Percentiles rank a stretch among this genome's conserved stretches.
Conservation (phyloP, 1,284 basidiomycete species). For the Trichosporon ovoides region DNA sequence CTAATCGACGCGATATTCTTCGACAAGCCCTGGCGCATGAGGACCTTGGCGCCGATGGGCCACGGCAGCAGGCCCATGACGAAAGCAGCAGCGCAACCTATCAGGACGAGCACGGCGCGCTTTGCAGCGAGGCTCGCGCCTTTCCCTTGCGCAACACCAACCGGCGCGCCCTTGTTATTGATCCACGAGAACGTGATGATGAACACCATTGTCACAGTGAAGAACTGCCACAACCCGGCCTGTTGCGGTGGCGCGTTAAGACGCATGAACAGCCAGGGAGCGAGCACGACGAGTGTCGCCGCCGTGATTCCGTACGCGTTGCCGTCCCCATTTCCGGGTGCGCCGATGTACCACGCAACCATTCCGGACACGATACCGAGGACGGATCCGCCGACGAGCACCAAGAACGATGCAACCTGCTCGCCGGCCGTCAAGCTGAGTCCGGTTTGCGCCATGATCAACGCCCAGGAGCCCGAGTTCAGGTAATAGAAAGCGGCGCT, state of each 20-base stretch:
- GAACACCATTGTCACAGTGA: slow-evolving; percentile 40
- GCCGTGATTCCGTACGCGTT: slow-evolving; percentile 60
- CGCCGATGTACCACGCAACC: slow-evolving; percentile 56
- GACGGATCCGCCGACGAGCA: slow-evolving; percentile 54
- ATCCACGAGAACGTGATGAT: slow-evolving; percentile 62
- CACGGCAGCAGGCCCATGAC: slow-evolving; percentile 45
- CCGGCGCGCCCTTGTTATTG: slow-evolving; percentile 53
- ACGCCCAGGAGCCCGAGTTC: slow-evolving; percentile 55
- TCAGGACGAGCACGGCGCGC: slow-evolving; percentile 49
- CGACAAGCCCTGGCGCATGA: slow-evolving; percentile 38
- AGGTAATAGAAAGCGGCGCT: slow-evolving; percentile 49
- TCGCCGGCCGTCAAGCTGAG: slow-evolving; percentile 61
- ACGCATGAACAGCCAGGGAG: slow-evolving; percentile 57
- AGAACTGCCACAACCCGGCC: slow-evolving; percentile 46
- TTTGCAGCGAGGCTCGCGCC: slow-evolving; percentile 58
- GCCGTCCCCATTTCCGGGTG: slow-evolving; percentile 50
- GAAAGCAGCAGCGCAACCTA: slow-evolving; percentile 44
- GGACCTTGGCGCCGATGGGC: slow-evolving; percentile 36
- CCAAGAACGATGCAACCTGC: slow-evolving; percentile 57
- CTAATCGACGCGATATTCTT: slow-evolving; percentile 38
- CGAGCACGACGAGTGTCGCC: slow-evolving; percentile 52
- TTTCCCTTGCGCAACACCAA: slow-evolving; percentile 55
- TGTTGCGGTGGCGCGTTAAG: slow-evolving; percentile 53
- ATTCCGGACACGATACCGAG: slow-evolving; percentile 55
- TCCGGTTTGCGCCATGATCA: slow-evolving; percentile 64